A percentile compares a stretch with the other conserved stretches of the same genome.
phyloP scores from a whole-genome alignment of 2,329 filamentous ascomycete genomes.

The Coniochaeta sp. region DNA sequence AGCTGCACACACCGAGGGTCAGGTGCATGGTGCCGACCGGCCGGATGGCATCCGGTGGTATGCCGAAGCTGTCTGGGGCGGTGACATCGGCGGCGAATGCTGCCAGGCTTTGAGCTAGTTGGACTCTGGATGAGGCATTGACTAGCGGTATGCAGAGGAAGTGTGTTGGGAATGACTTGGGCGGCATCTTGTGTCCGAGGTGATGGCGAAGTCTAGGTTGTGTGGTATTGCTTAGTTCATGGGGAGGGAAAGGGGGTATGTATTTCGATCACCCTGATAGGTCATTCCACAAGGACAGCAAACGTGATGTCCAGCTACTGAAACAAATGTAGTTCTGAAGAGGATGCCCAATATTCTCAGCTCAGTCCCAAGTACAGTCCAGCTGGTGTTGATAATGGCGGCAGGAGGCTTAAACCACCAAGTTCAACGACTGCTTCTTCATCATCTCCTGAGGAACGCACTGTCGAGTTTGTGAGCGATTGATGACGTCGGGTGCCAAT shows the following conservation, averaged over 20 bases:
- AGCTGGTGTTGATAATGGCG: too few relatives aligned
- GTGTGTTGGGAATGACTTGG: constrained; percentile 43
- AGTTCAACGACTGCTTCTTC: too few relatives aligned
- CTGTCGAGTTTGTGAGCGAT: too few relatives aligned
- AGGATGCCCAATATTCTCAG: too few relatives aligned
- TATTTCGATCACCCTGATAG: not conserved
- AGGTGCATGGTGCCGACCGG: constrained; percentile 77
- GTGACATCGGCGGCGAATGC: constrained; percentile 54
- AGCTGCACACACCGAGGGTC: constrained; percentile 79
- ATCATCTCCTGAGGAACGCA: too few relatives aligned
- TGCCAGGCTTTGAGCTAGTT: constrained; percentile 56
- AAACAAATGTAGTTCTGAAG: too few relatives aligned
- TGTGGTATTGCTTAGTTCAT: not conserved
- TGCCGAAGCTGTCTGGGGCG: constrained; percentile 30
- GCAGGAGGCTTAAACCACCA: too few relatives aligned
- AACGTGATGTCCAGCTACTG: too few relatives aligned
- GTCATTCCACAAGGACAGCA: too few relatives aligned
- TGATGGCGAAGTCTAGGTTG: not conserved
- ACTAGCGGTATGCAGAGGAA: constrained; percentile 71
- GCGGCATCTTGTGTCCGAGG: constrained; percentile 6
- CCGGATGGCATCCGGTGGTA: constrained; percentile 62
- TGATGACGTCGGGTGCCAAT: too few relatives aligned
- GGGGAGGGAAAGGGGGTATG: not conserved
- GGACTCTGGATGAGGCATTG: constrained; percentile 49
- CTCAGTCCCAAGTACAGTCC: too few relatives aligned